Evolutionary conservation across 768 basidiomycete species (phyloP).

Genomic region (Mycena albidolilacea): DNA sequence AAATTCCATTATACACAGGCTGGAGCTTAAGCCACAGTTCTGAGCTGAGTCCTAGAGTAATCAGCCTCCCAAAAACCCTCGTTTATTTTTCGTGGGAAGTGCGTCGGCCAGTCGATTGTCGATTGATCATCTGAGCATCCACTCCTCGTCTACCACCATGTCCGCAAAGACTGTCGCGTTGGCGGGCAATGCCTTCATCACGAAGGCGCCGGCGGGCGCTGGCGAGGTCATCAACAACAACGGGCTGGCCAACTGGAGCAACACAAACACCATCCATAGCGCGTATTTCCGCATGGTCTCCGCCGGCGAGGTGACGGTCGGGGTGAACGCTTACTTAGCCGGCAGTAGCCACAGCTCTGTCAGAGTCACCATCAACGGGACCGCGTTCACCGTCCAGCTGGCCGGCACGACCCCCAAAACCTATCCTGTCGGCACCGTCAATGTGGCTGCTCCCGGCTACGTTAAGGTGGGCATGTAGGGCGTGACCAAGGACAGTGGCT

Average conservation of each 20-base stretch:
- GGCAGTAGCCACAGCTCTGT: not conserved
- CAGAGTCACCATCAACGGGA: conserved; percentile 1
- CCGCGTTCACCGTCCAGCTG: conserved; percentile 1
- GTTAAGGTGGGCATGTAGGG: not conserved
- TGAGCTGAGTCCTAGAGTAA: too few species aligned
- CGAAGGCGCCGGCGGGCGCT: not conserved
- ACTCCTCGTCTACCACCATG: not conserved
- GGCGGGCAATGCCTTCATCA: conserved; percentile 1
- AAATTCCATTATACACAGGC: too few species aligned
- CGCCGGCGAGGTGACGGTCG: not conserved
- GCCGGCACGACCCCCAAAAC: conserved; percentile 2
- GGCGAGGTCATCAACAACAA: not conserved
- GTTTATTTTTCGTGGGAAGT: too few species aligned
- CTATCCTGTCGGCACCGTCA: conserved; percentile 2
- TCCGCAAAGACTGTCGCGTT: not conserved
- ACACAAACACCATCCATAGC: not conserved
- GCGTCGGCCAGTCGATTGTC: not conserved
- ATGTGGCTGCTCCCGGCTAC: conserved; percentile 4
- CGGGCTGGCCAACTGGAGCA: not conserved
- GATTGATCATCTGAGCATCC: not conserved
- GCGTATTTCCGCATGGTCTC: not conserved
- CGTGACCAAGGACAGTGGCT: not conserved
- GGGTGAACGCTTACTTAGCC: not conserved
- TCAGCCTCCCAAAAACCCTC: too few species aligned
- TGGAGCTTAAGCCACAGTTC: too few species aligned